A percentile compares a stretch with the other conserved stretches of the same genome.
phyloP scores from a whole-genome alignment of 2,329 filamentous ascomycete species.

The Venturiaceae sp. region DNA sequence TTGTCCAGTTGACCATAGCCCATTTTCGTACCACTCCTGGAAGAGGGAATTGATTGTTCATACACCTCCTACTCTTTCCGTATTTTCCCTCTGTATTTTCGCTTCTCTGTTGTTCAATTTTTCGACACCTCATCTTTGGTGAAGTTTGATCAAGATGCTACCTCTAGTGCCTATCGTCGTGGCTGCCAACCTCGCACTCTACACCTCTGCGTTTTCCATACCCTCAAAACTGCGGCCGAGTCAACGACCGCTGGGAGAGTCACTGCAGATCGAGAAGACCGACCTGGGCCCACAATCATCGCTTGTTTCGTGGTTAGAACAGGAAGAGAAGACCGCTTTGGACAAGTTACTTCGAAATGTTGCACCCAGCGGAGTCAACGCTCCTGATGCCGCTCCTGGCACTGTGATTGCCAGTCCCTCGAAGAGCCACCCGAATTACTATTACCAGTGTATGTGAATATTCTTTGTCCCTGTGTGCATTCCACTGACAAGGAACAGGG shows the following conservation, averaged over 20 bases:
- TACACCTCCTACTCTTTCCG: neutral
- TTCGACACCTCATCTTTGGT: neutral
- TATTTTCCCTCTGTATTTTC: neutral
- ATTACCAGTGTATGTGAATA: slow-evolving; percentile 28
- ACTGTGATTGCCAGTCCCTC: slow-evolving; percentile 34
- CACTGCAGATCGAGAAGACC: neutral
- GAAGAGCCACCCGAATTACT: slow-evolving; percentile 30
- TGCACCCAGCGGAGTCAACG: slow-evolving; percentile 29
- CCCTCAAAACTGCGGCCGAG: slow-evolving; percentile 13
- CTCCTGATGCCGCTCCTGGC: slow-evolving; percentile 24
- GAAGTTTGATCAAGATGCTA: slow-evolving; percentile 5
- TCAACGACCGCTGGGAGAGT: neutral
- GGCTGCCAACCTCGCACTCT: slow-evolving; percentile 14
- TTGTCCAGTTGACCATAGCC: neutral
- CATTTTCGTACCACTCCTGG: neutral
- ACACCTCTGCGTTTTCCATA: slow-evolving; percentile 20
- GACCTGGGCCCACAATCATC: slow-evolving; percentile 7
- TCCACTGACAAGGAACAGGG: slow-evolving; percentile 18
- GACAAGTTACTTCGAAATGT: slow-evolving; percentile 31
- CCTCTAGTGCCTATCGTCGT: slow-evolving; percentile 10
- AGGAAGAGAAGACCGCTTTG: slow-evolving; percentile 24
- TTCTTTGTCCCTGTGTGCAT: neutral
- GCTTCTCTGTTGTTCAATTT: neutral
- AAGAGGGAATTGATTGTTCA: neutral
- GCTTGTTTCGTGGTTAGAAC: slow-evolving; percentile 25